Evolutionary conservation across 2,329 filamentous ascomycete species (phyloP), one percentile per base, ranked within the genome.

Genomic region (Eurotiales sp.): DNA sequence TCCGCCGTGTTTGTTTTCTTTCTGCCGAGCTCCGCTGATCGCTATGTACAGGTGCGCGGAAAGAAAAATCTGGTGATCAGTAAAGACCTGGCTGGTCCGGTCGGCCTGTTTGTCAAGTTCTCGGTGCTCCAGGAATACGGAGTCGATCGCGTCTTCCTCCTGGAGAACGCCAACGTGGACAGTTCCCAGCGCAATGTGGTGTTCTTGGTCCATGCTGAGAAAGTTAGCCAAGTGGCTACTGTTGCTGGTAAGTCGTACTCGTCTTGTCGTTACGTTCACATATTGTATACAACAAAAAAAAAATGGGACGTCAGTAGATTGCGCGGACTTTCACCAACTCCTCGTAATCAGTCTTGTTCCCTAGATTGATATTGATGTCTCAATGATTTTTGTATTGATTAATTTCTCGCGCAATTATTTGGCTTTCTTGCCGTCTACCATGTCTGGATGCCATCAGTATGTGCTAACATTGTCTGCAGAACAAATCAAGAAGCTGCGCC

Each of bases 51-150:
- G 93, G 90, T 97, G 59, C 88, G 92, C 67, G 95, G 95, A 61
- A 99, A 97, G 82, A 99, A 99, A 80, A 97, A 96, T 65, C 78
- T 99, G 55, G 88, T 99, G 47, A 86, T 99, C 65, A 92, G 97
- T 69, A 88, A 87, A 71, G 86, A 85, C 62, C 80, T 99, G 61
- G 90, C 92, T 59, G 93, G 92, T 21, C 89, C 91, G 25, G 81
- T 99, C 60, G 90, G 91, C 54, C 80, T 92, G 54, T 86, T 99
- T 59, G 90, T 95, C 73, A 96, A 96, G 70, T 95, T 96, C 65
- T 92, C 92, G 19, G 92, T 88, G 8, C 80, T 96, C 14, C 90
- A 97, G 67, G 93, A 99, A 65, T 96, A 97, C 74, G 95, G 95
- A 25, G 91, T 99, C 60, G 91, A 97, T 71, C 95, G 95, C 71